Conservation (phyloP, 2,329 filamentous ascomycete species). For the Fusarium staphyleae region DNA sequence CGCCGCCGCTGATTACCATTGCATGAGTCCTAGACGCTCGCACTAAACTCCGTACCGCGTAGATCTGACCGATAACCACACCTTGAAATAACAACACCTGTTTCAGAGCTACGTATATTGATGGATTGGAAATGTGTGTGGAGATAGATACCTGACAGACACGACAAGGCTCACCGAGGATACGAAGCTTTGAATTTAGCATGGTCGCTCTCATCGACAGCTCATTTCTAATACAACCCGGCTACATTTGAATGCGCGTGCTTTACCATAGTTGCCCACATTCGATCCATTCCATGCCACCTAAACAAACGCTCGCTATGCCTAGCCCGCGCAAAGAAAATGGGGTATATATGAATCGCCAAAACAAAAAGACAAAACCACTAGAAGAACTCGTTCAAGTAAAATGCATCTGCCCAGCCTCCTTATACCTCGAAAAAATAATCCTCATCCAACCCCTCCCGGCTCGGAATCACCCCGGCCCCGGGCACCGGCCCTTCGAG, state of each 20-base stretch:
- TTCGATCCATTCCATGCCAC: background rate
- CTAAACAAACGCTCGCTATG: background rate
- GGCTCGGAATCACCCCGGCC: constrained; percentile 77
- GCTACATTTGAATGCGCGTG: too few species aligned
- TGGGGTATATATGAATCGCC: constrained; percentile 8
- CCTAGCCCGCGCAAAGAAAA: background rate
- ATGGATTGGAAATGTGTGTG: too few species aligned
- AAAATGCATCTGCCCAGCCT: background rate
- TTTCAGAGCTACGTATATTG: too few species aligned
- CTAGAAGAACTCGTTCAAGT: constrained; percentile 5
- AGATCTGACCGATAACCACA: too few species aligned
- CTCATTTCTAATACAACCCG: too few species aligned
- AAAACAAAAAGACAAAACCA: constrained; percentile 30
- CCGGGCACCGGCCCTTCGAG: constrained; percentile 73
- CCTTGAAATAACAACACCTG: too few species aligned
- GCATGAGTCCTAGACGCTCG: constrained; percentile 15
- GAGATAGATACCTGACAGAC: too few species aligned
- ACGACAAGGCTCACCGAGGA: too few species aligned
- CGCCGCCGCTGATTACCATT: constrained; percentile 6
- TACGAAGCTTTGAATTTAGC: too few species aligned
- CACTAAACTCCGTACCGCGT: too few species aligned
- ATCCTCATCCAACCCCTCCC: constrained; percentile 88
- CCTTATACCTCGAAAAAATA: constrained; percentile 83
- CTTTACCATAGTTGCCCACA: too few species aligned
- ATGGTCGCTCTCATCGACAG: too few species aligned